These are phyloP conservation scores for Solanum hybrid DNA, from an alignment of 305 asterid species.

Conservation along the genomic window DNA sequence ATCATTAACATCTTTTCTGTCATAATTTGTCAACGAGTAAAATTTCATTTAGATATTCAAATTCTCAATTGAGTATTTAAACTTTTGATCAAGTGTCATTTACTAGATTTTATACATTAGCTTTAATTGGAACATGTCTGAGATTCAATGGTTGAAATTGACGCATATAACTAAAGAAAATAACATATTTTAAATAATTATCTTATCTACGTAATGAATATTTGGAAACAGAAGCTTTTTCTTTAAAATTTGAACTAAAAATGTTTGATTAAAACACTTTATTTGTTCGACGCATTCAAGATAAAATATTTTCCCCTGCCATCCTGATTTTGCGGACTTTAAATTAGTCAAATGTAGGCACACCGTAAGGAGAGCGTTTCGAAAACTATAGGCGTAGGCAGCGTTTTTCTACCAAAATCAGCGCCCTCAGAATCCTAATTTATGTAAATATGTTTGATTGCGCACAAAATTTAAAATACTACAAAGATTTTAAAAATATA, in stretches of 20 bases:
- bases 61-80: too few species aligned
- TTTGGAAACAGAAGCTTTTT: neutral
- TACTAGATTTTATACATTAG: neutral
- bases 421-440: neutral
- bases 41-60: too few species aligned
- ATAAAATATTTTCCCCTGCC: too few species aligned
- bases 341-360: neutral
- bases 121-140: neutral
- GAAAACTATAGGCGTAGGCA: neutral
- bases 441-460: neutral
- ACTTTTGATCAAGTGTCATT: neutral
- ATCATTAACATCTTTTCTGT: neutral
- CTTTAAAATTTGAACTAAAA: too few species aligned
- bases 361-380: neutral
- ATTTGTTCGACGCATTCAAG: too few species aligned
- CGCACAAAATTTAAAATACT: neutral
- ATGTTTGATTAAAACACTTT: neutral
- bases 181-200: too few species aligned
- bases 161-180: too few species aligned
- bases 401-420: neutral
- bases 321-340: neutral
- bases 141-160: too few species aligned
- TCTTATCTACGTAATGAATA: too few species aligned
- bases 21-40: too few species aligned
- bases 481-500: fast-evolving